Conservation (phyloP, 306 rosid species). For the Castanospermum australe region DNA sequence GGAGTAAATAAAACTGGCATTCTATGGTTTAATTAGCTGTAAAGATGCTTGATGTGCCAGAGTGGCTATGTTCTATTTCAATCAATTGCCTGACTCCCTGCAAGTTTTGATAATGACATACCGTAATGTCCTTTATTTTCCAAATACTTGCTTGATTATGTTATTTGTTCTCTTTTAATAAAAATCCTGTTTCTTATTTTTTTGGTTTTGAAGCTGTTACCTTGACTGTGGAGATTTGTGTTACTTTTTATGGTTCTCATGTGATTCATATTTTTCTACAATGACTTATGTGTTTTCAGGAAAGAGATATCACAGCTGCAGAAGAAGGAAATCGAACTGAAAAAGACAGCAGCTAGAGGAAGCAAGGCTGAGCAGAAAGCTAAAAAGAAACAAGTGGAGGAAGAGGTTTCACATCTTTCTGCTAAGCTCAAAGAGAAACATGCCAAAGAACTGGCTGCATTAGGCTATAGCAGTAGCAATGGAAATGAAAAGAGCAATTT, state of each 20-base stretch:
- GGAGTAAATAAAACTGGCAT: too few relatives aligned
- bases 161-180: neutral
- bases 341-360: slow-evolving; percentile 85
- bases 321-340: slow-evolving; percentile 79
- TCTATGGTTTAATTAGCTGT: too few relatives aligned
- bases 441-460: slow-evolving; percentile 59
- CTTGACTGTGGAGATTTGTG: neutral
- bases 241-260: slow-evolving; percentile 9
- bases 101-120: too few relatives aligned
- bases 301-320: slow-evolving; percentile 76
- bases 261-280: slow-evolving; percentile 1
- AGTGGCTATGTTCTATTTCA: too few relatives aligned
- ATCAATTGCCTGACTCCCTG: too few relatives aligned
- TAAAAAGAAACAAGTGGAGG: slow-evolving; percentile 96
- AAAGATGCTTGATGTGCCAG: too few relatives aligned
- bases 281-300: slow-evolving; percentile 45
- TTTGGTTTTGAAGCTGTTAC: neutral
- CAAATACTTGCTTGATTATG: neutral
- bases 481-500: slow-evolving; percentile 62
- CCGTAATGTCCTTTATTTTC: too few relatives aligned
- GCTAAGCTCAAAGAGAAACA: slow-evolving; percentile 72
- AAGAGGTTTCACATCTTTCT: slow-evolving; percentile 76
- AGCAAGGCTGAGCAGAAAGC: slow-evolving; percentile 96
- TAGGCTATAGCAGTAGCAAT: slow-evolving; percentile 59
- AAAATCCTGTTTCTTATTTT: neutral